Conservation (phyloP, 805 yeast species). For the Candida sphagnicola region DNA sequence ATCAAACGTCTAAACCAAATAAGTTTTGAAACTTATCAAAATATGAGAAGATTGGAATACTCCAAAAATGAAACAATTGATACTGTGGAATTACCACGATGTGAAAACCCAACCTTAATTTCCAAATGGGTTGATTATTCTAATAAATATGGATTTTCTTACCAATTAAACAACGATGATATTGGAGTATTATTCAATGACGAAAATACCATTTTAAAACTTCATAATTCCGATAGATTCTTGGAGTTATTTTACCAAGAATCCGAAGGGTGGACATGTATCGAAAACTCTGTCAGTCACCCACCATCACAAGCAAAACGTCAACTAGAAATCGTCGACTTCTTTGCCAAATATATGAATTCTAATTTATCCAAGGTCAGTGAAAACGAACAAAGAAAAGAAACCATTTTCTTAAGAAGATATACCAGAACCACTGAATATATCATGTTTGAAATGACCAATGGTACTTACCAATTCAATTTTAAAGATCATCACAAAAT, state of each 20-base stretch:
- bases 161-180: slow-evolving; percentile 84
- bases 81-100: slow-evolving; percentile 35
- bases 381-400: slow-evolving; percentile 57
- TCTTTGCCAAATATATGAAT: slow-evolving; percentile 89
- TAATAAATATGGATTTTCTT: slow-evolving; percentile 91
- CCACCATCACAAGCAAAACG: slow-evolving; percentile 52
- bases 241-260: slow-evolving; percentile 53
- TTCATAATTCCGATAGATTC: slow-evolving; percentile 59
- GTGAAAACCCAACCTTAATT: slow-evolving; percentile 64
- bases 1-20: slow-evolving; percentile 33
- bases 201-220: slow-evolving; percentile 73
- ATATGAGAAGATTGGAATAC: slow-evolving; percentile 41
- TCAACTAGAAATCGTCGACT: slow-evolving; percentile 81
- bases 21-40: slow-evolving; percentile 33
- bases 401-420: slow-evolving; percentile 73
- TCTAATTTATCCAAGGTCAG: slow-evolving; percentile 81
- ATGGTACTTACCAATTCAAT: slow-evolving; percentile 90
- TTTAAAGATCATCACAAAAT: slow-evolving; percentile 93
- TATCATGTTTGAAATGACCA: slow-evolving; percentile 90
- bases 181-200: slow-evolving; percentile 90
- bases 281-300: slow-evolving; percentile 38
- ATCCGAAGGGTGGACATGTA: slow-evolving; percentile 44
- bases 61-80: slow-evolving; percentile 30
- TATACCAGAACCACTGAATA: slow-evolving; percentile 75
- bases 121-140: slow-evolving; percentile 98